Conservation (phyloP, 805 yeast species). For the Huiozyma sinensis region DNA sequence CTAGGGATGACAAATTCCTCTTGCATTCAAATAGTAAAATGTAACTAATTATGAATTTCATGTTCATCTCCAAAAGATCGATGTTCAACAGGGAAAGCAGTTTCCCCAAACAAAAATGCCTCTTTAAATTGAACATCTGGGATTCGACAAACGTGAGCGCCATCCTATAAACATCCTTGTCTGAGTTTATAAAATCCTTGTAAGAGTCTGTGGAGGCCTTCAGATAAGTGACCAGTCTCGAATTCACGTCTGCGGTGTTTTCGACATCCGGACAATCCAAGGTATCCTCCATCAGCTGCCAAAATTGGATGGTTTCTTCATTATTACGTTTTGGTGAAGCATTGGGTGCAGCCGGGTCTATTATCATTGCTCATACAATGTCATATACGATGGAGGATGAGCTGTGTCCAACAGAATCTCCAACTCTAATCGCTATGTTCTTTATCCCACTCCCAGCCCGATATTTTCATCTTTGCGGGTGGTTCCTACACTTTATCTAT, state of each 20-base stretch:
- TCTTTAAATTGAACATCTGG: constrained; percentile 28
- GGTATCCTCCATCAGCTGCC: constrained; percentile 20
- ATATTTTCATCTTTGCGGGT: too few relatives aligned
- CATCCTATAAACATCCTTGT: constrained; percentile 29
- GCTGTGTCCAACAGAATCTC: too few relatives aligned
- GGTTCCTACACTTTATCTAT: too few relatives aligned
- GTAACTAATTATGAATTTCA: constrained; percentile 34
- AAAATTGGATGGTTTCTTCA: constrained; percentile 15
- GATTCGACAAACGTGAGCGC: constrained; percentile 28
- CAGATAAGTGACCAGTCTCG: constrained; percentile 21
- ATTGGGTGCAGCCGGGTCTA: constrained; percentile 15
- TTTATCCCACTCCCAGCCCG: too few relatives aligned
- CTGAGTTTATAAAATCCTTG: constrained; percentile 17
- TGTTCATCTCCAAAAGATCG: constrained; percentile 26
- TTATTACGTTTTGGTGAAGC: constrained; percentile 7
- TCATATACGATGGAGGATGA: too few relatives aligned
- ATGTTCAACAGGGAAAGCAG: constrained; percentile 36
- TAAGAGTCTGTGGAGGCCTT: constrained; percentile 22
- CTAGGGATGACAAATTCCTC: constrained; percentile 32
- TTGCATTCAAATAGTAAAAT: constrained; percentile 37
- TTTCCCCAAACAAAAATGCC: constrained; percentile 40
- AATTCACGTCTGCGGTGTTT: constrained; percentile 8
- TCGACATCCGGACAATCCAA: not conserved
- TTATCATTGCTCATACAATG: constrained; percentile 9
- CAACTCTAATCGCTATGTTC: too few relatives aligned